Base-by-base conservation (phyloP, 2,329 filamentous ascomycete genomes). In the Orbilia ellipsospora region DNA sequence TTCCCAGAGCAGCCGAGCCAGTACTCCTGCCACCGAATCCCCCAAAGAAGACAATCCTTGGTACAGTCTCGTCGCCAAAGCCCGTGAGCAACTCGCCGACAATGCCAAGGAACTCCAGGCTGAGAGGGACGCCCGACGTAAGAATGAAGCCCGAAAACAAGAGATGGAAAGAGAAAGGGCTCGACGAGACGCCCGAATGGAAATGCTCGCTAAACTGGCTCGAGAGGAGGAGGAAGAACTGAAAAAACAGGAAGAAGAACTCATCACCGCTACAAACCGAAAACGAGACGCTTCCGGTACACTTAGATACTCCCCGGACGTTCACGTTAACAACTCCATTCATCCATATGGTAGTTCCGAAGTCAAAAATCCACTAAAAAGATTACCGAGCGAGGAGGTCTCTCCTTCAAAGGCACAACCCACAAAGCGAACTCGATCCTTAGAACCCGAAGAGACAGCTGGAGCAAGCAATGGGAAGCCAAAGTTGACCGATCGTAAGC, bases 301-400 rank as follows among this genome's bases (percentile, higher is more conserved):
- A 44, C 57, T 74, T 55, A 63, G 70, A 74, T 57, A 63, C 44
- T 74, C 70, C n/a, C 70, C 70, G 44, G 70, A 68, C n/a, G 20
- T 63, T 23, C 15, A 7, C 18, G 42, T 63, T n/a, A 57, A 54
- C 63, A 67, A 74, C 20, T 57, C 70, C 31, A 16, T 64, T 50
- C 63, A 63, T 20, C 62, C 70, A 15, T 67, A 74, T 28, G 70
- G 63, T 5, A 45, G 12, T 7, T 51, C 55, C 2, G 50, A 55
- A 23, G 31, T 20, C 6, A 68, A 68, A 16, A 67, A 64, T 44
- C 70, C 64, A n/a, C 57, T 56, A 23, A 74, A 74, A 51, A 59
- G 70, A 59, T 63, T 56, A 18, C 61, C 45, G 4, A 52, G 63
- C 44, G 62, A 40, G 2, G 69, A 67, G 2, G 18, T 56, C n/a